Conservation (phyloP, 352 stramenopile species). For the Blastocystis sp. region DNA sequence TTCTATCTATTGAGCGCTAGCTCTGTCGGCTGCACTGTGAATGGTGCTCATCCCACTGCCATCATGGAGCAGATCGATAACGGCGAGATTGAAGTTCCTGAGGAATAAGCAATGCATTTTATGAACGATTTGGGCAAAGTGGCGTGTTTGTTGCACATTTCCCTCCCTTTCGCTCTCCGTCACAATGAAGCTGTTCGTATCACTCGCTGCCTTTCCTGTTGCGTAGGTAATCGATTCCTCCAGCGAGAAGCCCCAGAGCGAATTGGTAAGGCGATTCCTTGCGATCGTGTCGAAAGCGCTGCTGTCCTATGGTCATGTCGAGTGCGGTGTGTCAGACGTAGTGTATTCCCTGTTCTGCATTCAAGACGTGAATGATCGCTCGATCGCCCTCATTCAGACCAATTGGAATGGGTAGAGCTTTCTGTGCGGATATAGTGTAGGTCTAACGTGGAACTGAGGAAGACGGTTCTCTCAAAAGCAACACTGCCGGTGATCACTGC, state of each 20-base stretch:
- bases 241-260: background rate
- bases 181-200: slow-evolving; percentile 44
- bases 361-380: background rate
- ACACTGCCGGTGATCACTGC: slow-evolving; percentile 8
- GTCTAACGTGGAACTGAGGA: background rate
- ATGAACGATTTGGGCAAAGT: slow-evolving; percentile 60
- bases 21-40: slow-evolving; percentile 98
- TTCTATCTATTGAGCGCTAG: slow-evolving; percentile 89
- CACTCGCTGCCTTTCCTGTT: background rate
- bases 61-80: slow-evolving; percentile 94
- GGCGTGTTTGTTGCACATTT: slow-evolving; percentile 68
- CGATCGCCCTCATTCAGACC: background rate
- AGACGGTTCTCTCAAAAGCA: slow-evolving; percentile 39
- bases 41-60: slow-evolving; percentile 93
- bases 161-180: slow-evolving; percentile 2
- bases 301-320: background rate
- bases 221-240: slow-evolving; percentile 13
- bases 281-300: background rate
- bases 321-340: background rate
- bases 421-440: background rate
- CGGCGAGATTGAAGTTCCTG: slow-evolving; percentile 94
- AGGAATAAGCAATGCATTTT: slow-evolving; percentile 81
- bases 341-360: slow-evolving; percentile 50
- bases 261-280: slow-evolving; percentile 10
- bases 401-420: background rate